phyloP scores from a whole-genome alignment of 2,329 filamentous ascomycete species.

The Trichoderma polysporum region DNA sequence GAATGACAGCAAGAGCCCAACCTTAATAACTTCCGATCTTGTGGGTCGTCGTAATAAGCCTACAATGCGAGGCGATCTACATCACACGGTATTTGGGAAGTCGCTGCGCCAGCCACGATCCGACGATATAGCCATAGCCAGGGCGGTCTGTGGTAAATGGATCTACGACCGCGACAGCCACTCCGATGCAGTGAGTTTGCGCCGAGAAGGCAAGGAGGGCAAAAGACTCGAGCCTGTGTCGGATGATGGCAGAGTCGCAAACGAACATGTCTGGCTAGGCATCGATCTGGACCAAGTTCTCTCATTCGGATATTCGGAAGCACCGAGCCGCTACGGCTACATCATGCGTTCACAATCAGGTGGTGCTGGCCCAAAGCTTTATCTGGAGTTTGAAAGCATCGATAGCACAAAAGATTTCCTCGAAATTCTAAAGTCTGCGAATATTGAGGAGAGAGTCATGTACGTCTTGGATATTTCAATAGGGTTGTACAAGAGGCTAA shows the following conservation, averaged over 20 bases:
- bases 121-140: slow-evolving; percentile 21
- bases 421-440: neutral
- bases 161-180: slow-evolving; percentile 10
- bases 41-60: neutral
- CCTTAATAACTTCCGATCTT: neutral
- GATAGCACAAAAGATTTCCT: neutral
- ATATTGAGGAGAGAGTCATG: neutral
- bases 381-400: slow-evolving; percentile 26
- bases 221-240: slow-evolving; percentile 14
- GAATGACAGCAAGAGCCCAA: neutral
- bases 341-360: slow-evolving; percentile 27
- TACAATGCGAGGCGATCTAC: slow-evolving; percentile 31
- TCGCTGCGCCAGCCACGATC: neutral
- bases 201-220: neutral
- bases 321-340: slow-evolving; percentile 24
- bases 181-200: slow-evolving; percentile 1
- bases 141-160: slow-evolving; percentile 29
- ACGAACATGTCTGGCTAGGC: slow-evolving; percentile 26
- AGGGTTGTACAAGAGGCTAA: neutral
- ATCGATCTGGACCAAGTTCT: slow-evolving; percentile 24
- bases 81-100: slow-evolving; percentile 24
- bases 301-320: slow-evolving; percentile 22
- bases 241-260: neutral
- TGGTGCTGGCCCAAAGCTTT: slow-evolving; percentile 20
- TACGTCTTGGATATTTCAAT: neutral